Percentiles rank a stretch among this genome's conserved stretches.
phyloP scores from a whole-genome alignment of 176 grass and related monocot genomes.

The Carex parvula region DNA sequence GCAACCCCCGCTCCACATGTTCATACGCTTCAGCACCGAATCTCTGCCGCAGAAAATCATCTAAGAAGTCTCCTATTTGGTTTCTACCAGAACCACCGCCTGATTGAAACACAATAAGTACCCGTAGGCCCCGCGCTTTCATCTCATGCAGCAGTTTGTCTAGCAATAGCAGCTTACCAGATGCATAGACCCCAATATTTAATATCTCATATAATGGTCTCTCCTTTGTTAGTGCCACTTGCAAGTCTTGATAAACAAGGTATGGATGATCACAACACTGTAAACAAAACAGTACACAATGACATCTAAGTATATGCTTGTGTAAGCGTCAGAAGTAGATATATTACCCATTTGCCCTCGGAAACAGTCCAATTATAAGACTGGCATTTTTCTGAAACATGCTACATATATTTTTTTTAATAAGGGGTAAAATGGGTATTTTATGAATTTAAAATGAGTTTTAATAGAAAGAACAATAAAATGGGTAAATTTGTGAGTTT shows the following conservation, averaged over 20 bases:
- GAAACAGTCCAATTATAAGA: too few species aligned
- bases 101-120: constrained; percentile 83
- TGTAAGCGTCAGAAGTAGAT: too few species aligned
- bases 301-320: too few species aligned
- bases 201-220: constrained; percentile 52
- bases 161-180: constrained; percentile 80
- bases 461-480: too few species aligned
- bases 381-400: too few species aligned
- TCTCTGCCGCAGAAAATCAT: constrained; percentile 87
- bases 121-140: constrained; percentile 37
- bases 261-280: constrained; percentile 99
- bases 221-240: constrained; percentile 56
- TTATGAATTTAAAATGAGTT: too few species aligned
- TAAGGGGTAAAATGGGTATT: too few species aligned
- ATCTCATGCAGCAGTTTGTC: constrained; percentile 80
- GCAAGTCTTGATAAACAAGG: constrained; percentile 68
- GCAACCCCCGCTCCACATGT: constrained; percentile 61
- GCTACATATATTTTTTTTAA: too few species aligned
- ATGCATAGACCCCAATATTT: constrained; percentile 75
- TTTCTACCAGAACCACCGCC: constrained; percentile 54
- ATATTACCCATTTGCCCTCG: too few species aligned
- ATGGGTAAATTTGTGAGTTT: too few species aligned
- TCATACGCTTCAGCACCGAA: constrained; percentile 80
- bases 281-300: constrained; percentile 13
- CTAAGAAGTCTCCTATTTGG: constrained; percentile 80